Evolutionary conservation across 1,139 yeast genomes (phyloP), one percentile per base, ranked within the genome.

Genomic region (Saccharomycopsis hybrid): DNA sequence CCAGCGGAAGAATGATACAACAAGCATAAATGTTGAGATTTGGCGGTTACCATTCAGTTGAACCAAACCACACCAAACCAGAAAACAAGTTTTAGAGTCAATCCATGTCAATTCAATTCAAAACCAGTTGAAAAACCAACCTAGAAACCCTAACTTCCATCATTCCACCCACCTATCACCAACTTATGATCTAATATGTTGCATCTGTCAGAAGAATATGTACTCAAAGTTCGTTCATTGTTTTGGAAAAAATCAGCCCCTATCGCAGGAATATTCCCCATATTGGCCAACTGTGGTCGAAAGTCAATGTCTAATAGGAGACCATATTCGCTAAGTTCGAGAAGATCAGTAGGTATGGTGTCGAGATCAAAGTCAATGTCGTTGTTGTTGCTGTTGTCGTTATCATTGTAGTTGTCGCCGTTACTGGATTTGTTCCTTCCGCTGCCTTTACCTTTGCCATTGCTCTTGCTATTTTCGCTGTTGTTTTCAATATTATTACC

Each of bases 281-380:
- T 4, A 13, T 43, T n/a, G 27, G 9, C 5, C 7, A 46, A 30
- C 7, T 41, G n/a, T 24, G 49, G 49, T n/a, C 49, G 11, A 29
- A 30, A 46, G 29, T 46, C 49, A 7, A 46, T 36, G 33, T 46
- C 41, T 13, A 27, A 24, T 29, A 46, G 18, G 33, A 46, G 35
- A 2, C 49, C 49, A 46, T 28, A 46, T 30, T 46, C 45, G 11
- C 45, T 24, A 27, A 46, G 30, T 32, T 24, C 18, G 24, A 46
- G 9, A 9, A 32, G 41, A 9, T 46, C 44, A 5, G 41, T 28
- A 3, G 49, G 49, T 3, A 32, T 11, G 13, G 24, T 40, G 5
- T 30, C 39, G 9, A 43, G 24, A 33, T 43, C 11, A 5, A 9
- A 18, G 7, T 18, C 24, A 24, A 33, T 33, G 8, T 31, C 24